phyloP scores from a whole-genome alignment of 202 grass and related monocot genomes.

The Carex arenaria region DNA sequence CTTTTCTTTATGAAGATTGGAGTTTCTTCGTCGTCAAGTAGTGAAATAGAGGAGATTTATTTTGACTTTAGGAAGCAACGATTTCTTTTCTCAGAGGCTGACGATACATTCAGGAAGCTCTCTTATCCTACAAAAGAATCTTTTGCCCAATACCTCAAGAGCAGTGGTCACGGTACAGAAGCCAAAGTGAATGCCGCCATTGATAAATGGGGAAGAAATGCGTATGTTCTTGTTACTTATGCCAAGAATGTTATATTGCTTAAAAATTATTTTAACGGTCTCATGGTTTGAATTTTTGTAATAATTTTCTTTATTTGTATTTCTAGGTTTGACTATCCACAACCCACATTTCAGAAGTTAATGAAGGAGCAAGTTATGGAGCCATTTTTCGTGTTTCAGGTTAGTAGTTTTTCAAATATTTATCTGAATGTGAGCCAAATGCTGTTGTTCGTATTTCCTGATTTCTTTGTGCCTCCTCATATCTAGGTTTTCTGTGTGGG shows the following conservation, averaged over 20 bases:
- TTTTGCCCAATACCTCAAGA: slow-evolving; percentile 64
- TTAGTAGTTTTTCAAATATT: slow-evolving; percentile 29
- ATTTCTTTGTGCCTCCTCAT: slow-evolving; percentile 18
- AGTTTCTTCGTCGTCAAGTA: slow-evolving; percentile 51
- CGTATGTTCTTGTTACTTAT: slow-evolving; percentile 54
- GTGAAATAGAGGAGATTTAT: slow-evolving; percentile 72
- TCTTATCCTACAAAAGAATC: slow-evolving; percentile 83
- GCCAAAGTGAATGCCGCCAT: slow-evolving; percentile 61
- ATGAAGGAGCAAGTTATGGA: slow-evolving; percentile 96
- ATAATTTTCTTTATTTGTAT: slow-evolving; percentile 24
- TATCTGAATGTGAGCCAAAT: slow-evolving; percentile 10
- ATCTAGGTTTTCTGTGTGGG: slow-evolving; percentile 94
- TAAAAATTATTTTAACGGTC: not conserved
- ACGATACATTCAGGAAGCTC: slow-evolving; percentile 81
- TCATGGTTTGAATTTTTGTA: not conserved
- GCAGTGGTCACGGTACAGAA: slow-evolving; percentile 85
- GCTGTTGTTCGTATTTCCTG: not conserved
- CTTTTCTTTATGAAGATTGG: slow-evolving; percentile 17
- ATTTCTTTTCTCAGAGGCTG: slow-evolving; percentile 63
- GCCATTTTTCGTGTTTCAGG: slow-evolving; percentile 99
- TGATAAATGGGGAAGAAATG: slow-evolving; percentile 97
- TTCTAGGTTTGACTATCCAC: slow-evolving; percentile 93
- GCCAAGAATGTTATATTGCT: not conserved
- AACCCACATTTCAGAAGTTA: slow-evolving; percentile 98
- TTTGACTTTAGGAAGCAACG: slow-evolving; percentile 98